Conservation (phyloP, 441 rosid genomes). For the Mallotus japonicus region DNA sequence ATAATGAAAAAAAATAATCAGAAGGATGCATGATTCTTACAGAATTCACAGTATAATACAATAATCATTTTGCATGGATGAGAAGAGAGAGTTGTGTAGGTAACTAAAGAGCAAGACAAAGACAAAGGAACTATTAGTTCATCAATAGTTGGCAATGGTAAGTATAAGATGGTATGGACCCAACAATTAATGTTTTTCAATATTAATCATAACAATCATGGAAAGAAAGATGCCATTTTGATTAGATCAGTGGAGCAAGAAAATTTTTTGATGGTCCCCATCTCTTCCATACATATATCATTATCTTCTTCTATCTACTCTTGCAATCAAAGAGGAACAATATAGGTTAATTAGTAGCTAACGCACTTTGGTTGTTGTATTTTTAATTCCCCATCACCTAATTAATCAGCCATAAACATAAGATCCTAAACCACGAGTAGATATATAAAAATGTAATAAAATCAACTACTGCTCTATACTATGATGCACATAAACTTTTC, state of each 20-base stretch:
- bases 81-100: background rate
- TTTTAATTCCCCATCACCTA: background rate
- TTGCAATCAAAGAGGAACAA: background rate
- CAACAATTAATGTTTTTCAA: background rate
- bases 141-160: background rate
- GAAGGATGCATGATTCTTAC: background rate
- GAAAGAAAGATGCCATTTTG: constrained; percentile 1
- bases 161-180: constrained; percentile 1
- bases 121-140: constrained; percentile 21
- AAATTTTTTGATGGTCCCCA: background rate
- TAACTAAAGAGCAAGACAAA: constrained; percentile 7
- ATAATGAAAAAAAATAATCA: constrained; percentile 5
- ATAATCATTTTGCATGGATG: background rate
- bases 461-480: background rate
- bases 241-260: background rate
- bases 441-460: background rate
- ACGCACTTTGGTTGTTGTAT: background rate
- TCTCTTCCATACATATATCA: background rate
- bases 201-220: constrained; percentile 4
- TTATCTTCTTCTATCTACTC: background rate
- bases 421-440: background rate
- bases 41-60: background rate
- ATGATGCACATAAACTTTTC: too few species aligned
- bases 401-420: constrained; percentile 1
- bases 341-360: background rate